Percentiles rank a stretch among this genome's conserved stretches.
These are phyloP conservation scores for Melastoma malabathricum DNA, from an alignment of 345 rosid species.

Conservation along the genomic window DNA sequence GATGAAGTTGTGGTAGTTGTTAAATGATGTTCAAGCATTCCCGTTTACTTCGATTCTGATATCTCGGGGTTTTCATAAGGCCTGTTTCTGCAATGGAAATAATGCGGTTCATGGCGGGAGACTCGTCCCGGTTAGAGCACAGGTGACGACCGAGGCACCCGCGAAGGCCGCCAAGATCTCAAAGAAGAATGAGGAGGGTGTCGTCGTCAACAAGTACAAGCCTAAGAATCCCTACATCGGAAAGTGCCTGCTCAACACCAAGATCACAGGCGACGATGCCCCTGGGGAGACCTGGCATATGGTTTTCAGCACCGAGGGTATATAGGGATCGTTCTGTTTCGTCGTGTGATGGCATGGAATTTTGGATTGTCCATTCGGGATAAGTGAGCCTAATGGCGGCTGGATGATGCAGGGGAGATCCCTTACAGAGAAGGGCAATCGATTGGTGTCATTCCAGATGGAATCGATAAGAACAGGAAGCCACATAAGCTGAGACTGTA, in stretches of 20 bases:
- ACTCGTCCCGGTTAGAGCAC: conserved; percentile 36
- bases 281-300: conserved; percentile 99
- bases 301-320: conserved; percentile 96
- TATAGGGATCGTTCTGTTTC: no score
- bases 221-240: conserved; percentile 88
- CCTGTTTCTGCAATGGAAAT: no score
- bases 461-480: conserved; percentile 86
- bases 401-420: conserved; percentile 45
- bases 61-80: no score
- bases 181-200: conserved; percentile 79
- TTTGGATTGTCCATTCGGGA: no score
- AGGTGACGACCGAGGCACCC: conserved; percentile 91
- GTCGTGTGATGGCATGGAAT: no score
- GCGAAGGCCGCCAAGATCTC: conserved; percentile 66
- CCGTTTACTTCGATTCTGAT: no score
- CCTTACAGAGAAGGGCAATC: conserved; percentile 99
- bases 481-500: conserved; percentile 94
- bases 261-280: conserved; percentile 96
- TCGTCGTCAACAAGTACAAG: conserved; percentile 80
- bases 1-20: neutral
- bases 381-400: no score
- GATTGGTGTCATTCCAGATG: conserved; percentile 79
- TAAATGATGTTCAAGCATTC: no score
- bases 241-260: conserved; percentile 82
- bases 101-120: no score